These are phyloP conservation scores for Gomphus bonarii DNA, from an alignment of 1,284 basidiomycete species.

Conservation along the genomic window DNA sequence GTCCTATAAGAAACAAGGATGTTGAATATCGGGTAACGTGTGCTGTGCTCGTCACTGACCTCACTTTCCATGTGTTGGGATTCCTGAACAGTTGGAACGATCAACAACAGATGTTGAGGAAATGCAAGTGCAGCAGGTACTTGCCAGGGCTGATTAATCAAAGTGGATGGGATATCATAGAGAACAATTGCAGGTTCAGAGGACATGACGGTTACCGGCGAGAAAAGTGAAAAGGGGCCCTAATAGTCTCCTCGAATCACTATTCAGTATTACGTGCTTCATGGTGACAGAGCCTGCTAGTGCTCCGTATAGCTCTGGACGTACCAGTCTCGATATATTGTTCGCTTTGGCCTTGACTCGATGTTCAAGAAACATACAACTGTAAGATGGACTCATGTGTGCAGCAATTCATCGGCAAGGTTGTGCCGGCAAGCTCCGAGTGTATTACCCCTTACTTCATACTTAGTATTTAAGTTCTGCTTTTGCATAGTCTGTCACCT, in stretches of 20 bases:
- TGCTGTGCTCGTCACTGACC: background rate
- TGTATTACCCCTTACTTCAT: too few species aligned
- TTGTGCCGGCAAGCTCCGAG: too few species aligned
- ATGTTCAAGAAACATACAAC: too few species aligned
- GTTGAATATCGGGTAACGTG: background rate
- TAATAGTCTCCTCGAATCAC: background rate
- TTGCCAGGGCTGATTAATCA: background rate
- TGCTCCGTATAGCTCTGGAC: background rate
- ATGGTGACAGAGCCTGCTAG: background rate
- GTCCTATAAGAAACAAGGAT: constrained; percentile 5
- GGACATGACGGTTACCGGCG: background rate
- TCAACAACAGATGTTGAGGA: background rate
- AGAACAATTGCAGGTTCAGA: constrained; percentile 45
- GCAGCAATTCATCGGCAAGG: too few species aligned
- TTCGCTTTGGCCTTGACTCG: too few species aligned
- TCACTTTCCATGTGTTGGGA: constrained; percentile 5
- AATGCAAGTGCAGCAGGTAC: background rate
- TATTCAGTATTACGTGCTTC: background rate
- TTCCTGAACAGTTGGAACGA: background rate
- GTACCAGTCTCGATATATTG: background rate
- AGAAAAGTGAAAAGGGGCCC: background rate
- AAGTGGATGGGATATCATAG: constrained; percentile 51
- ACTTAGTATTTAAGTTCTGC: too few species aligned
- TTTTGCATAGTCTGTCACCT: too few species aligned
- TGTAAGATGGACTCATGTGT: too few species aligned